Conservation (phyloP, 139 green algal species). For the Dunaliella primolecta region DNA sequence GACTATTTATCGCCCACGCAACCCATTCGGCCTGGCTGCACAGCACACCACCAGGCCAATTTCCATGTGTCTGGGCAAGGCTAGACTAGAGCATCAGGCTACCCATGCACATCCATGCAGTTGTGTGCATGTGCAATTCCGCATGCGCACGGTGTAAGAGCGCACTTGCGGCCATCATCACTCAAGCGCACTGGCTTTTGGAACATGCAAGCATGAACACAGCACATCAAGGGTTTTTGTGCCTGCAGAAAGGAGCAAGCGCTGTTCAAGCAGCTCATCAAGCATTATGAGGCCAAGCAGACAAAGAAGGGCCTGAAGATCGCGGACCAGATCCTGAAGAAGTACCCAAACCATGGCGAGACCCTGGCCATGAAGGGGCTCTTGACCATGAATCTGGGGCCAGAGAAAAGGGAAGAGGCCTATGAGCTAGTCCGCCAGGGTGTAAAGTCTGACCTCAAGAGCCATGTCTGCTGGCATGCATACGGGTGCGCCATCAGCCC, state of each 20-base stretch:
- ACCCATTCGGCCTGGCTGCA: too few relatives aligned
- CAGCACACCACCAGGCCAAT: too few relatives aligned
- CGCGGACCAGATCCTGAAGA: constrained; percentile 94
- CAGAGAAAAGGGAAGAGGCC: constrained; percentile 81
- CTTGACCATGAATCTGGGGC: constrained; percentile 73
- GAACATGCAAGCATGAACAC: too few relatives aligned
- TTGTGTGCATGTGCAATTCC: too few relatives aligned
- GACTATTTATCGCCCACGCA: too few relatives aligned
- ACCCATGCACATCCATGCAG: too few relatives aligned
- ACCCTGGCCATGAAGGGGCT: constrained; percentile 98
- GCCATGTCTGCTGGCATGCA: constrained; percentile 98
- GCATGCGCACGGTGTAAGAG: too few relatives aligned
- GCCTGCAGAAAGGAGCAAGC: constrained; percentile 62
- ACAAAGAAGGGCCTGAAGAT: constrained; percentile 98
- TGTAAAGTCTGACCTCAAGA: constrained; percentile 83
- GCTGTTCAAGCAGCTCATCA: constrained; percentile 75
- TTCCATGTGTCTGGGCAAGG: too few relatives aligned
- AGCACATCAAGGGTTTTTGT: too few relatives aligned
- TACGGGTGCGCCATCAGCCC: constrained; percentile 95
- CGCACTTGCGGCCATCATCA: too few relatives aligned
- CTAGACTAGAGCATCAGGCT: too few relatives aligned
- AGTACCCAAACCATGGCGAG: constrained; percentile 94
- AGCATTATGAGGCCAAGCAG: constrained; percentile 94
- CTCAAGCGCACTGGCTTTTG: too few relatives aligned
- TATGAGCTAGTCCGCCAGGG: constrained; percentile 90